Evolutionary conservation across 306 rosid genomes (phyloP).

Genomic region (Cucurbita argyrosperma): DNA sequence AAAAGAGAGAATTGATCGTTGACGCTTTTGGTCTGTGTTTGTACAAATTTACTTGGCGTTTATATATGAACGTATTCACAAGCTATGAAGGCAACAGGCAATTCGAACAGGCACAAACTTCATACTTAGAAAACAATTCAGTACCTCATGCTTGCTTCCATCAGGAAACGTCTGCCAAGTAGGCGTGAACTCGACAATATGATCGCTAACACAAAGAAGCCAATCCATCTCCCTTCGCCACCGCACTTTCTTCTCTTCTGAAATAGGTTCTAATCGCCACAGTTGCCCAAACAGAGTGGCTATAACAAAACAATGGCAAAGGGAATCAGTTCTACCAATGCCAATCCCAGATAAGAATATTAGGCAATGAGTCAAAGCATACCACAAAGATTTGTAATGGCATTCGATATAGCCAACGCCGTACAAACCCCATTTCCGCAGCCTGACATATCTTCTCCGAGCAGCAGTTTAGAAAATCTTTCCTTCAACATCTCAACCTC

Average conservation of each 20-base stretch:
- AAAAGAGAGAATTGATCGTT: background rate
- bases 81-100: background rate
- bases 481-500: constrained; percentile 17
- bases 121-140: too few species aligned
- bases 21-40: background rate
- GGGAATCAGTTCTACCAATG: background rate
- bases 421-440: constrained; percentile 17
- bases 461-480: constrained; percentile 12
- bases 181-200: constrained; percentile 11
- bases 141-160: constrained; percentile 15
- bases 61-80: background rate
- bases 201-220: constrained; percentile 15
- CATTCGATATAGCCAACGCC: constrained; percentile 16
- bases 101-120: background rate
- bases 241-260: constrained; percentile 7
- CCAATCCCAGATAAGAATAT: background rate
- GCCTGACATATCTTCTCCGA: constrained; percentile 17
- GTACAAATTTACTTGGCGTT: background rate
- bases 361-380: background rate
- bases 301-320: background rate
- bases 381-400: constrained; percentile 16
- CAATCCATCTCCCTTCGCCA: constrained; percentile 17
- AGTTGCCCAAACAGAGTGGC: constrained; percentile 17
- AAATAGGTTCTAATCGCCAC: constrained; percentile 14
- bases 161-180: constrained; percentile 15